These are phyloP conservation scores for Hyaloscypha bicolor DNA, from an alignment of 495 filamentous ascomycete species.

Conservation along the genomic window DNA sequence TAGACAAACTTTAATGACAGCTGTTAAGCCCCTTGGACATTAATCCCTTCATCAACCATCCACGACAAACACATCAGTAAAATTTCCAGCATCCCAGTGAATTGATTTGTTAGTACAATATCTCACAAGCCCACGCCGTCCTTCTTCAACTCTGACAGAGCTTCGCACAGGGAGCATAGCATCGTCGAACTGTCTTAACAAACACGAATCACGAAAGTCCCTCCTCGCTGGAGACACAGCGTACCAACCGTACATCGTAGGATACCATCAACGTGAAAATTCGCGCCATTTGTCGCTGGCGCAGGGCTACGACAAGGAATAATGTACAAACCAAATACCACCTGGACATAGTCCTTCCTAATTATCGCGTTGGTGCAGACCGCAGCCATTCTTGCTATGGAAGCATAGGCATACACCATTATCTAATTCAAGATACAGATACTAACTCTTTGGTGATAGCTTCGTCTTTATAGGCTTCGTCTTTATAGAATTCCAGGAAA, in stretches of 20 bases:
- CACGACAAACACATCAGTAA: too few species aligned
- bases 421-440: too few species aligned
- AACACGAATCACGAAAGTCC: conserved; percentile 30
- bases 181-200: too few species aligned
- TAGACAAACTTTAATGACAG: too few species aligned
- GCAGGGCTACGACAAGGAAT: conserved; percentile 32
- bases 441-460: too few species aligned
- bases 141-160: too few species aligned
- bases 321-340: conserved; percentile 44
- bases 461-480: conserved; percentile 63
- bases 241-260: conserved; percentile 48
- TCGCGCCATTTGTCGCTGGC: conserved; percentile 23
- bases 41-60: too few species aligned
- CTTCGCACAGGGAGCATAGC: too few species aligned
- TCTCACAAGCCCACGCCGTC: too few species aligned
- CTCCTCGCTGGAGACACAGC: conserved; percentile 31
- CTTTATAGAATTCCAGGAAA: conserved; percentile 66
- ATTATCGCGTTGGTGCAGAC: conserved; percentile 74
- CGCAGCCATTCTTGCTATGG: conserved; percentile 74
- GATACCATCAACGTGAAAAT: conserved; percentile 60
- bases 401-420: conserved; percentile 83
- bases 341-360: conserved; percentile 89
- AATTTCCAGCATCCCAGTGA: too few species aligned
- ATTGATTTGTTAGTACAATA: too few species aligned
- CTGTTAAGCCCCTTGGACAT: too few species aligned